Percentiles rank a stretch among this genome's conserved stretches.
Evolutionary conservation across 345 rosid genomes (phyloP).

Genomic region (Citrus cavaleriei): DNA sequence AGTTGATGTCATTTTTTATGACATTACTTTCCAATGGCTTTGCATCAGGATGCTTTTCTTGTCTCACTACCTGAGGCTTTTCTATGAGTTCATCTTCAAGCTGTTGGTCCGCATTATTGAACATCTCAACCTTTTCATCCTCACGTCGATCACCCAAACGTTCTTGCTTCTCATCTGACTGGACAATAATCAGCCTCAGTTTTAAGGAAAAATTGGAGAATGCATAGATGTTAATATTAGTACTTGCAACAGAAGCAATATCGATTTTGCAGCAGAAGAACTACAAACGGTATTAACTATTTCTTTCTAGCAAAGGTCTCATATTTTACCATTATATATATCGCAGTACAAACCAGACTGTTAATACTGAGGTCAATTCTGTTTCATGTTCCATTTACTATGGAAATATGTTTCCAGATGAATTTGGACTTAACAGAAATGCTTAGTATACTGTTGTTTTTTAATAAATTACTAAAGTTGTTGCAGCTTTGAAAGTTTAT

Average conservation of each 20-base stretch:
- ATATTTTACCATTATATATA: neutral
- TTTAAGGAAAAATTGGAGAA: neutral
- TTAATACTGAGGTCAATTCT: neutral
- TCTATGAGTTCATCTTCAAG: conserved; percentile 4
- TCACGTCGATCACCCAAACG: conserved; percentile 3
- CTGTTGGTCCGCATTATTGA: conserved; percentile 16
- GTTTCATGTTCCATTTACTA: neutral
- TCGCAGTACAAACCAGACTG: neutral
- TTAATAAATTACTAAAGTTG: neutral
- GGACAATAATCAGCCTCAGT: conserved; percentile 16
- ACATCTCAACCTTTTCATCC: conserved; percentile 9
- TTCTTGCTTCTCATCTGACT: conserved; percentile 43
- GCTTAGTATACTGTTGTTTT: neutral
- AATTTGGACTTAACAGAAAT: neutral
- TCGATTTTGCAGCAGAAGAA: neutral
- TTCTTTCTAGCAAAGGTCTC: neutral
- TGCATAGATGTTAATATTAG: neutral
- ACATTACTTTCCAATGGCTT: conserved; percentile 10
- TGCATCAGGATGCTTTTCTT: conserved; percentile 27
- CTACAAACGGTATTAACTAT: neutral
- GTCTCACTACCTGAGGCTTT: conserved; percentile 10
- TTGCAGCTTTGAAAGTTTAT: neutral
- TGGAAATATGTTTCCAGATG: neutral
- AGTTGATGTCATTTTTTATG: conserved; percentile 47
- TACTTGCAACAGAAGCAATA: neutral